Percentiles rank a stretch among this genome's conserved stretches.
phyloP scores from a whole-genome alignment of 495 filamentous ascomycete genomes.

The Pyronema omphalodes region DNA sequence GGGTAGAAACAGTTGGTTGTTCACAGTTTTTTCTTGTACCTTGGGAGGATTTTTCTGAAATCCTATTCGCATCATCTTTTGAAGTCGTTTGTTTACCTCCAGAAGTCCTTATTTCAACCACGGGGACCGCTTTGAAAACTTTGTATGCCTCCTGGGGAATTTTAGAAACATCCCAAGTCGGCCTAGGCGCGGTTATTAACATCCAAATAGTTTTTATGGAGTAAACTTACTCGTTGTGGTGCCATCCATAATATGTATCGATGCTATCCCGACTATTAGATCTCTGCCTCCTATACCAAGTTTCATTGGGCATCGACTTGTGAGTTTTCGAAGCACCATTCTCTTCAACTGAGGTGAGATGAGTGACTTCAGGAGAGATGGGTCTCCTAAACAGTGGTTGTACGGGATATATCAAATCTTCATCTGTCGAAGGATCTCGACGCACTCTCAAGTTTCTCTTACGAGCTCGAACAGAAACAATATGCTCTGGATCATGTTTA shows the following conservation, averaged over 20 bases:
- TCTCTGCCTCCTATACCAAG: background rate
- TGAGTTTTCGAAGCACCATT: background rate
- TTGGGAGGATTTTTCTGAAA: background rate
- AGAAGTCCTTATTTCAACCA: background rate
- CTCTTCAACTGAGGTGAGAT: background rate
- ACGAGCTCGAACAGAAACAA: too few relatives aligned
- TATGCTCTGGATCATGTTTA: too few relatives aligned
- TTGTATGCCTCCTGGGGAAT: background rate
- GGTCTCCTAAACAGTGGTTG: background rate
- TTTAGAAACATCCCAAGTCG: background rate
- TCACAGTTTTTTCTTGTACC: background rate
- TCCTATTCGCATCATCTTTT: background rate
- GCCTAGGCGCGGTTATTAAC: background rate
- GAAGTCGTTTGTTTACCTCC: background rate
- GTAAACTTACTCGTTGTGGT: background rate
- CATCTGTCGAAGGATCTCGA: too few relatives aligned
- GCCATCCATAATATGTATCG: background rate
- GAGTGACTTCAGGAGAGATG: background rate
- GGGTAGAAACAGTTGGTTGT: too few relatives aligned
- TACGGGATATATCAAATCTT: too few relatives aligned
- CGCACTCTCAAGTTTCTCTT: too few relatives aligned
- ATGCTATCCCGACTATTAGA: background rate
- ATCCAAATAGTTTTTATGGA: background rate
- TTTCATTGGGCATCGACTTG: background rate
- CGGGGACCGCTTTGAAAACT: background rate